These are phyloP conservation scores for Dictyostelium intermedium DNA, from an alignment of 78 protist species.

Conservation along the genomic window DNA sequence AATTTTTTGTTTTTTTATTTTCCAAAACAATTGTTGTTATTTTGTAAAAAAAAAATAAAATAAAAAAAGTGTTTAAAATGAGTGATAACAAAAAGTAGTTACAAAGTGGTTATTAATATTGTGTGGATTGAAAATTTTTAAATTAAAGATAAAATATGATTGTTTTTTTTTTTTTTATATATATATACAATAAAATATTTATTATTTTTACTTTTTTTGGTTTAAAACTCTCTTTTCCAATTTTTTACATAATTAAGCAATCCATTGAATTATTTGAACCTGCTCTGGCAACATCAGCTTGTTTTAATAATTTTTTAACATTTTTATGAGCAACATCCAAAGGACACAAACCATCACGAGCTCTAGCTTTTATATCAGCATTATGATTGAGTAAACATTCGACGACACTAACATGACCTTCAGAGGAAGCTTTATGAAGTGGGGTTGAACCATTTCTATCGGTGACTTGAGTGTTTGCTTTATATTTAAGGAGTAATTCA, in stretches of 20 bases:
- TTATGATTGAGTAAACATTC: constrained; percentile 58
- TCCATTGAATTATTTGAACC: background rate
- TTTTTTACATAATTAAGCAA: constrained; percentile 31
- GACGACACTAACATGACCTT: constrained; percentile 59
- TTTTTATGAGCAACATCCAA: constrained; percentile 62
- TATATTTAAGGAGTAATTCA: constrained; percentile 15
- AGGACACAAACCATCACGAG: constrained; percentile 40
- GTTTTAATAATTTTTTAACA: constrained; percentile 48
- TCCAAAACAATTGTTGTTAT: no score
- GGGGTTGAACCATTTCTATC: constrained; percentile 78
- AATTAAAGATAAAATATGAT: no score
- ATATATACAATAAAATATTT: background rate
- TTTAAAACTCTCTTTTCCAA: background rate
- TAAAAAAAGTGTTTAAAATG: no score
- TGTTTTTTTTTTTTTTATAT: background rate
- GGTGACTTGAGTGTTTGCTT: constrained; percentile 72
- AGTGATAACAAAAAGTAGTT: no score
- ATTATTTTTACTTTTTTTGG: background rate
- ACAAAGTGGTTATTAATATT: no score
- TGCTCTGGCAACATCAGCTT: background rate
- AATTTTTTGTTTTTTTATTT: no score
- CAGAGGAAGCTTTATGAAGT: constrained; percentile 63
- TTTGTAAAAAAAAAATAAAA: no score
- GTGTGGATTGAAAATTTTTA: no score
- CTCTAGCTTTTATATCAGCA: constrained; percentile 49